Conservation (phyloP, 345 rosid genomes). For the Boechera stricta region DNA sequence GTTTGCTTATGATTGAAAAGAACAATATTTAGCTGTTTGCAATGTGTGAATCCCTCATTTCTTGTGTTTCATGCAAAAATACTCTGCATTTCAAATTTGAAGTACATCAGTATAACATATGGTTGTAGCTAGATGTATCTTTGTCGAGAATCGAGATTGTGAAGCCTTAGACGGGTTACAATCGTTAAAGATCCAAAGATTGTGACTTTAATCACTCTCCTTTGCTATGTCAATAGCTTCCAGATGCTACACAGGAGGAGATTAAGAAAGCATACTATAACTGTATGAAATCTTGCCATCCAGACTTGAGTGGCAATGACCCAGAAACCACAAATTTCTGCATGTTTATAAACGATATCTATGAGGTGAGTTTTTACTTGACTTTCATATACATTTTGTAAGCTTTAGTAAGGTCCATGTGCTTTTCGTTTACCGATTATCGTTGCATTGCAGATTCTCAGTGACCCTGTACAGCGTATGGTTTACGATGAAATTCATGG, state of each 20-base stretch:
- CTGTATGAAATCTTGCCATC: slow-evolving; percentile 98
- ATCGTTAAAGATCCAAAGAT: neutral
- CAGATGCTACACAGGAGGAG: slow-evolving; percentile 86
- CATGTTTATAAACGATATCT: slow-evolving; percentile 91
- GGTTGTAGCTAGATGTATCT: neutral
- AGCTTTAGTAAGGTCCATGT: neutral
- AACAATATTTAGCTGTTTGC: neutral
- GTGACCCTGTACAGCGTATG: slow-evolving; percentile 96
- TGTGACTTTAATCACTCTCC: neutral
- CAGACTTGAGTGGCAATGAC: slow-evolving; percentile 86
- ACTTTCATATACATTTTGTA: neutral
- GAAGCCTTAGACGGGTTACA: neutral
- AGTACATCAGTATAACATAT: neutral
- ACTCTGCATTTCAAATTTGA: neutral
- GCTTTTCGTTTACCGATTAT: neutral
- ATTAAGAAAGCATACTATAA: slow-evolving; percentile 94
- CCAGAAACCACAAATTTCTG: slow-evolving; percentile 89
- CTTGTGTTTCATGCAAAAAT: neutral
- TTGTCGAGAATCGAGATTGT: neutral
- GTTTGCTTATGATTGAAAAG: neutral
- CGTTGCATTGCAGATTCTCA: slow-evolving; percentile 72
- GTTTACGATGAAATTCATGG: slow-evolving; percentile 98
- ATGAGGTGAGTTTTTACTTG: slow-evolving; percentile 60
- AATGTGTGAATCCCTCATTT: neutral
- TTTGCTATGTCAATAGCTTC: slow-evolving; percentile 51